Evolutionary conservation across 1,284 basidiomycete species (phyloP), one percentile per base, ranked within the genome.

Genomic region (Gomphus bonarii): DNA sequence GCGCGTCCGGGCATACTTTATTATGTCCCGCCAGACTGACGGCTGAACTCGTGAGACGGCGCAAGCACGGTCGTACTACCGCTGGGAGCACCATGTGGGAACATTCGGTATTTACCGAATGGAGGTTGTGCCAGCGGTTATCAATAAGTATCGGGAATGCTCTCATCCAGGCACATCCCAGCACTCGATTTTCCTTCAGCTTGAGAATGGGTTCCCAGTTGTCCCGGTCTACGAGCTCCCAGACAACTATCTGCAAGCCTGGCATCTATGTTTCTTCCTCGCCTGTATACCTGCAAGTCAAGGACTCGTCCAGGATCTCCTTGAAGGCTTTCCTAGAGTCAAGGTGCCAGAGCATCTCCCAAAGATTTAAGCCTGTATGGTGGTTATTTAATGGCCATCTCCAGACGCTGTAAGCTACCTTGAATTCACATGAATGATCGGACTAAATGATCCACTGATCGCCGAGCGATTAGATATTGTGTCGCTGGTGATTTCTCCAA

Each of bases 371-470:
- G 25, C 82, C 86, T 5, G 67, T 78, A 2, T 86, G 84, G 85
- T 88, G 84, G 84, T 71, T 90, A 56, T 42, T 16, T 59, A 87
- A 84, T 65, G 87, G 85, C 16, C 85, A 88, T 66, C 63, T 86
- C 38, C 85, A 89, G 64, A 89, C 85, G 4, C 65, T 80, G n/a
- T 87, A 55, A 42, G 30, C 14, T 33, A 49, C 12, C 20, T 33
- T 16, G 35, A 18, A 20, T 35, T 38, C 12, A n/a, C 18, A 4
- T 12, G 46, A 10, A 18, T 28, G 43, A 46, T n/a, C n/a, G 43
- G 8, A 12, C 14, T 48, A 16, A n/a, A 55, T 20, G 40, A 38
- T 47, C 44, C 18, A 3, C 25, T 25, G 25, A 12, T 3, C 33
- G 14, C 28, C 16, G 33, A 22, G 12, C 25, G 9, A 33, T 8